These are phyloP conservation scores for Brassica carinata DNA, from an alignment of 345 rosid species.

Conservation along the genomic window DNA sequence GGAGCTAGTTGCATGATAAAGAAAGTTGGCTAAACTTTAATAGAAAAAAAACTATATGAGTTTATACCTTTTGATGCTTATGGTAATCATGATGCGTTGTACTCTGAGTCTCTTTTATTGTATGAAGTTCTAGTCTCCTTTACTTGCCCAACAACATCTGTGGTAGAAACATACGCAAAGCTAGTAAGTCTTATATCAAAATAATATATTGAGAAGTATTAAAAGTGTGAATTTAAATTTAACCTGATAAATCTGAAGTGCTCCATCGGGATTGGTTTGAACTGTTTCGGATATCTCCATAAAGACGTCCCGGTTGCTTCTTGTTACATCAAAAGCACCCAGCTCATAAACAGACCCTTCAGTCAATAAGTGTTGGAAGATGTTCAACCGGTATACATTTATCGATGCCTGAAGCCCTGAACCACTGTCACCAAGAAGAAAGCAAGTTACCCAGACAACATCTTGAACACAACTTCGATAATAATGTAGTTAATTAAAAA, in stretches of 20 bases:
- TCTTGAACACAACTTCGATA: neutral
- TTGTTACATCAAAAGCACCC: neutral
- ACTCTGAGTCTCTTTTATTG: too few species aligned
- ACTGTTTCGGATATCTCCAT: neutral
- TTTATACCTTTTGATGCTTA: neutral
- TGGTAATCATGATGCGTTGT: neutral
- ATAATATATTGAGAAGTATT: neutral
- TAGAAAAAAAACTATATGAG: neutral
- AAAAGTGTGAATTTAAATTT: neutral
- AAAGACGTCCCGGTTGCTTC: neutral
- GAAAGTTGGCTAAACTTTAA: slow-evolving; percentile 1
- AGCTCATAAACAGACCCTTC: neutral
- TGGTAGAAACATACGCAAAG: too few species aligned
- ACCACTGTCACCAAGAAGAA: neutral
- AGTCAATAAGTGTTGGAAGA: neutral
- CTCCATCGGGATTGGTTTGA: neutral
- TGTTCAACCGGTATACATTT: neutral
- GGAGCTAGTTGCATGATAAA: neutral
- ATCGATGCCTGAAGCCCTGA: neutral
- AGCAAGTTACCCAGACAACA: neutral
- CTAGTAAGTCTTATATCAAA: neutral
- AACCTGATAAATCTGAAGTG: neutral
- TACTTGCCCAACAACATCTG: too few species aligned
- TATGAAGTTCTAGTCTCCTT: too few species aligned
- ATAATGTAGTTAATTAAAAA: neutral